A percentile compares a stretch with the other conserved stretches of the same genome.
Conservation (phyloP, 768 basidiomycete genomes). For the Dacryopinax spathularia region DNA sequence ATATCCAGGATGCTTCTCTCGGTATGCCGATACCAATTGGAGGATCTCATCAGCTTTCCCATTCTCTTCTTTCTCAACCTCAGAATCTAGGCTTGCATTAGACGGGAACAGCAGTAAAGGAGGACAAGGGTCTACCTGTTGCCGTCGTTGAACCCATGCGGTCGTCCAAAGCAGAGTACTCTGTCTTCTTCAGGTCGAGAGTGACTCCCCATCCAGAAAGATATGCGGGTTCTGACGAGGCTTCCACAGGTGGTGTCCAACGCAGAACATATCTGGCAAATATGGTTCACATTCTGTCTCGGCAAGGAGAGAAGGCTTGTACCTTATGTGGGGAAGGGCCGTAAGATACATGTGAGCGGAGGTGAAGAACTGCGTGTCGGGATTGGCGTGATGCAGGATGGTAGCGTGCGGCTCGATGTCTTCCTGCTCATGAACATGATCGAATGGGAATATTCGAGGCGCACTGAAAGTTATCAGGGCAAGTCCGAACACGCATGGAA, state of each 20-base stretch:
- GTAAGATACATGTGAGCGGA: slow-evolving; percentile 31
- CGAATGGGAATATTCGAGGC: slow-evolving; percentile 53
- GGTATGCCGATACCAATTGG: background rate
- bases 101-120: background rate
- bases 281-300: slow-evolving; percentile 14
- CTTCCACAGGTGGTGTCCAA: slow-evolving; percentile 7
- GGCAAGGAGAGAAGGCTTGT: slow-evolving; percentile 42
- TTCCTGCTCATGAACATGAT: slow-evolving; percentile 41
- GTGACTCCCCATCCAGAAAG: slow-evolving; percentile 86
- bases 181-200: slow-evolving; percentile 90
- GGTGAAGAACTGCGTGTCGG: slow-evolving; percentile 50
- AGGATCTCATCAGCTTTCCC: background rate
- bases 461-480: slow-evolving; percentile 12
- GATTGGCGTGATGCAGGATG: slow-evolving; percentile 35
- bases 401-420: slow-evolving; percentile 31
- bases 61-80: background rate
- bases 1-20: background rate
- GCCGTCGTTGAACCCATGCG: slow-evolving; percentile 29
- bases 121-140: slow-evolving; percentile 16
- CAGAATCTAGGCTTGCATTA: background rate
- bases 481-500: slow-evolving; percentile 9
- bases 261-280: slow-evolving; percentile 21
- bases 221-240: slow-evolving; percentile 18
- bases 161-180: slow-evolving; percentile 90
- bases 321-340: slow-evolving; percentile 58